Percentiles rank a stretch among this genome's conserved stretches.
Evolutionary conservation across 1,139 yeast genomes (phyloP).

Genomic region (Kluyveromyces sp.): DNA sequence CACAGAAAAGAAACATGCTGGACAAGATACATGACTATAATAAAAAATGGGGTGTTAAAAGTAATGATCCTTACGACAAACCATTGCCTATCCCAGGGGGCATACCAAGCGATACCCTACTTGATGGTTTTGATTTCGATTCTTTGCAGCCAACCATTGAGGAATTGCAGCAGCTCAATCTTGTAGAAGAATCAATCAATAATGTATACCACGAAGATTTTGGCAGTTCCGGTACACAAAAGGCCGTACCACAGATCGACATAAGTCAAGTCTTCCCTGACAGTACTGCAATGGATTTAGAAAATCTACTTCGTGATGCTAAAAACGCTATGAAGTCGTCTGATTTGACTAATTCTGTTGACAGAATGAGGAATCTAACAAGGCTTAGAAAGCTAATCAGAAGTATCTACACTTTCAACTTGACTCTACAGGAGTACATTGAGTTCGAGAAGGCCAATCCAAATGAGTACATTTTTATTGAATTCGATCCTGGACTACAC

Average conservation of each 20-base stretch:
- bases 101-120: conserved; percentile 6
- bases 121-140: conserved; percentile 10
- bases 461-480: conserved; percentile 19
- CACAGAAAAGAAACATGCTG: conserved; percentile 9
- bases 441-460: conserved; percentile 18
- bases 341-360: background rate
- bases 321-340: background rate
- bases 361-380: conserved; percentile 15
- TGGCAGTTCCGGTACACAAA: background rate
- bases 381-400: conserved; percentile 15
- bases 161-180: conserved; percentile 7
- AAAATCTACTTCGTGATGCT: background rate
- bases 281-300: background rate
- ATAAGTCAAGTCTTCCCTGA: background rate
- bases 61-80: conserved; percentile 15
- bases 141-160: conserved; percentile 10
- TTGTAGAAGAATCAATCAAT: background rate
- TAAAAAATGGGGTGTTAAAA: conserved; percentile 17
- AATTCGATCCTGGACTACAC: conserved; percentile 18
- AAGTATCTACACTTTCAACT: conserved; percentile 17
- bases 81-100: conserved; percentile 15
- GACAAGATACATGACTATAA: conserved; percentile 17
- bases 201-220: background rate
- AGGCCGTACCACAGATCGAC: conserved; percentile 1
- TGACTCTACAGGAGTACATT: conserved; percentile 20